Evolutionary conservation across 495 filamentous ascomycete genomes (phyloP).

Genomic region (Trichoderma asperelloides): DNA sequence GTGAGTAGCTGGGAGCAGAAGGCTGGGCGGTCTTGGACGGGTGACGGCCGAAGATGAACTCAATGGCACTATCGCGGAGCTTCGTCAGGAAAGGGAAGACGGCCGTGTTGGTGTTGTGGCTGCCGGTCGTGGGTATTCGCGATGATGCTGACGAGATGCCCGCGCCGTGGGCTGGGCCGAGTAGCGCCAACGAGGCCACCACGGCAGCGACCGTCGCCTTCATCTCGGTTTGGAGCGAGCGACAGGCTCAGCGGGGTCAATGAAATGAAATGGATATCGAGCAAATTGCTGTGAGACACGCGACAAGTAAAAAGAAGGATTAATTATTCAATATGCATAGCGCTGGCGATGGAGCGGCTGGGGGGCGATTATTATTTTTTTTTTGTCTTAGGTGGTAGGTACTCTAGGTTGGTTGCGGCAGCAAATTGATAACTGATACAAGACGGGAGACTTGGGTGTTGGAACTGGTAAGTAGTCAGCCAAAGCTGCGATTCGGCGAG

Average conservation of each 20-base stretch:
- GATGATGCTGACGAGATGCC: neutral
- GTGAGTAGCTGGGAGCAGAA: slow-evolving; percentile 35
- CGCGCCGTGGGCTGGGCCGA: neutral
- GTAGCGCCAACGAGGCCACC: neutral
- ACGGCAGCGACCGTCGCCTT: neutral
- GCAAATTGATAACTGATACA: too few species aligned
- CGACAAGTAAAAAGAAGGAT: neutral
- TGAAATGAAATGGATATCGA: neutral
- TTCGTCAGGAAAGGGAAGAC: slow-evolving; percentile 39
- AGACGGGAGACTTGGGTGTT: too few species aligned
- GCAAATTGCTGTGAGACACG: neutral
- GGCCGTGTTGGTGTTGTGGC: slow-evolving; percentile 9
- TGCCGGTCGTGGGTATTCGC: neutral
- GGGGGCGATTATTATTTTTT: neutral
- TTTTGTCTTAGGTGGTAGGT: neutral
- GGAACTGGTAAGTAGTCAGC: neutral
- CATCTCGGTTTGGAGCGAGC: neutral
- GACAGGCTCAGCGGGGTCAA: neutral
- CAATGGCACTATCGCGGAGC: slow-evolving; percentile 56
- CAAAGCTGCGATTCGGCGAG: neutral
- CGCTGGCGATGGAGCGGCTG: neutral
- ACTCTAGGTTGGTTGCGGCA: too few species aligned
- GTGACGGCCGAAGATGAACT: slow-evolving; percentile 52
- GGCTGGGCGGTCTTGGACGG: slow-evolving; percentile 18
- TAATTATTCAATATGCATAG: neutral